phyloP scores from a whole-genome alignment of 1,284 basidiomycete genomes.

The Sanghuangporus sanghuang region DNA sequence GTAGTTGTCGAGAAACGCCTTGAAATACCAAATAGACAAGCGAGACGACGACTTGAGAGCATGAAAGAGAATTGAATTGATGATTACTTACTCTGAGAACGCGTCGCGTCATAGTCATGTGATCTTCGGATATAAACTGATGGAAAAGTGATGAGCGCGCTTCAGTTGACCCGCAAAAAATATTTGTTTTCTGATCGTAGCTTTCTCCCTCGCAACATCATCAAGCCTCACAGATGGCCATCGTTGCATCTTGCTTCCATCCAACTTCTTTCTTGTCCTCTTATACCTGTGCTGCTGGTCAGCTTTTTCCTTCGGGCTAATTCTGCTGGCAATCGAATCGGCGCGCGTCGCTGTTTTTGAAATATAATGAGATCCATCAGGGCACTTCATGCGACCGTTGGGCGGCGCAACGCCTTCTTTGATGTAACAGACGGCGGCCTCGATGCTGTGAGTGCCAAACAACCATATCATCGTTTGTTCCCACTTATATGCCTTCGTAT shows the following conservation, averaged over 20 bases:
- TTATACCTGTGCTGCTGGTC: neutral
- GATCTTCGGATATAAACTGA: neutral
- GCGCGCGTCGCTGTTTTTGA: neutral
- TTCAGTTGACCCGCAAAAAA: neutral
- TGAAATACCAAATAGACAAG: neutral
- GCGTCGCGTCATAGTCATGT: conserved; percentile 2
- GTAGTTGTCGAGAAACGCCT: conserved; percentile 3
- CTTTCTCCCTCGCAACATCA: neutral
- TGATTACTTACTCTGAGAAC: neutral
- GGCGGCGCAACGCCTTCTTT: neutral
- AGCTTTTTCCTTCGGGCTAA: neutral
- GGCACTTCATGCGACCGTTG: neutral
- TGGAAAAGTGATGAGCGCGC: neutral
- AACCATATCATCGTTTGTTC: neutral
- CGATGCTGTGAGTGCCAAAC: neutral
- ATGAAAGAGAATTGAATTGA: neutral
- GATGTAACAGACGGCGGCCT: neutral
- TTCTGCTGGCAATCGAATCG: neutral
- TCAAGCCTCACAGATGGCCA: neutral
- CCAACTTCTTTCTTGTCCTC: neutral
- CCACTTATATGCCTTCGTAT: neutral
- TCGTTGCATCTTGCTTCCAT: neutral
- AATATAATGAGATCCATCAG: neutral
- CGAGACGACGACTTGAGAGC: neutral
- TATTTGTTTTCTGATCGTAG: neutral